These are phyloP conservation scores for Colletotrichum sp. DNA, from an alignment of 2,329 filamentous ascomycete species.

Conservation along the genomic window DNA sequence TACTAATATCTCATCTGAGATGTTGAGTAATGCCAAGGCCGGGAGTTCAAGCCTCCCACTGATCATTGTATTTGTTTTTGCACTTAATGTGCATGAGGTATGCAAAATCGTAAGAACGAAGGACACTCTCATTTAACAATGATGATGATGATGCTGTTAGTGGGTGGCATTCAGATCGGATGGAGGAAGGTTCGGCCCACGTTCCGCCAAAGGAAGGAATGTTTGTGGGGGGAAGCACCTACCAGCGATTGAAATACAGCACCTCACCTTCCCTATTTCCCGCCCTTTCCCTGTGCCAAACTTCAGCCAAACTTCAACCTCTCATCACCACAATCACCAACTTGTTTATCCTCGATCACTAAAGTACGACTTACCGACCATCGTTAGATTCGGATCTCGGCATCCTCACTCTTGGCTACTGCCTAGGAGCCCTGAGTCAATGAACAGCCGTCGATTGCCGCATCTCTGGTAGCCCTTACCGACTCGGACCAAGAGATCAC, in stretches of 20 bases:
- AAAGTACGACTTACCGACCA: background rate
- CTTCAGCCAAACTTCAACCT: background rate
- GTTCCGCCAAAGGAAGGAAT: background rate
- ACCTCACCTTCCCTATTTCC: background rate
- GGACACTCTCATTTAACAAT: rapidly evolving
- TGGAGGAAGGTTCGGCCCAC: background rate
- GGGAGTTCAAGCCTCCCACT: slow-evolving; percentile 23
- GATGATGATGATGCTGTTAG: background rate
- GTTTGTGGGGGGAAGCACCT: background rate
- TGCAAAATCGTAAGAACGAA: background rate
- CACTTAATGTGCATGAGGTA: background rate
- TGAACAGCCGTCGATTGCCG: background rate
- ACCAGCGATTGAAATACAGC: background rate
- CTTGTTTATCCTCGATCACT: background rate
- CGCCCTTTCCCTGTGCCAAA: background rate
- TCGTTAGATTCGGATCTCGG: background rate
- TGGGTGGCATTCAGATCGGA: background rate
- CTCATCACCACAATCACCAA: background rate
- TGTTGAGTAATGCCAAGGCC: slow-evolving; percentile 19
- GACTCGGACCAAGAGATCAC: background rate
- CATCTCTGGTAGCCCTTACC: background rate
- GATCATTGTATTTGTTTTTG: background rate
- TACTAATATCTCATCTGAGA: slow-evolving; percentile 14
- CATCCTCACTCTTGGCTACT: background rate
- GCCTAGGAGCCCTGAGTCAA: background rate